Evolutionary conservation across 805 yeast species (phyloP), one percentile per base, ranked within the genome.

Genomic region (Cyberlindnera galapagoensis): DNA sequence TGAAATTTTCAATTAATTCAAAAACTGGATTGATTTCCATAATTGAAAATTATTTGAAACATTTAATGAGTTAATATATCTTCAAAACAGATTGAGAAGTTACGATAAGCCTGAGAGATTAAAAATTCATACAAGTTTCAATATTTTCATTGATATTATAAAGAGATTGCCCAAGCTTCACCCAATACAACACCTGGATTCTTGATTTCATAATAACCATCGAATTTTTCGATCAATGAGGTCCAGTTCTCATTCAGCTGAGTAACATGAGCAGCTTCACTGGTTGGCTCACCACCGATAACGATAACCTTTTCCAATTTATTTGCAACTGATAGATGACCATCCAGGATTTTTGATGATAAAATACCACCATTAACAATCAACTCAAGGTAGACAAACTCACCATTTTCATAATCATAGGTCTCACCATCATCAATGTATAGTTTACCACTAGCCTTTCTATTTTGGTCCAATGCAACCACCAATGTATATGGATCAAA

Each of bases 391-490:
- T 60, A 53, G 3, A 74, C 33, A 46, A 40, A 78, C 18, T 73
- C 76, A 6, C 80, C 81, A 2, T 59, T 43, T 20, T 53, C 36
- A 51, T 75, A 75, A 26, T 63, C 70, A 44, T 69, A 83, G 0
- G 88, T 66, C 44, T 78, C 82, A 11, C 94, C 95, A 56, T 88
- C 97, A 54, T 88, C 97, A 22, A 81, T 56, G 53, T 87, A 88
- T 20, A 88, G 52, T 12, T 59, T 54, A 2, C 83, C 82, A 0
- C 56, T 54, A 0, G 88, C 86, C 6, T 46, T 42, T 1, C 76
- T 78, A 3, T 58, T 45, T 3, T 49, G 43, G 35, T 64, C 65
- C 9, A 78, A 64, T 0, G 83, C 84, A 26, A 88, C 59, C 3
- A 79, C 65, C 22, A 88, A 47, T 0, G 94, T 81, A 52, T 76